Base-by-base conservation (phyloP, 2,329 filamentous ascomycete species). In the Fusarium verticillioides region DNA sequence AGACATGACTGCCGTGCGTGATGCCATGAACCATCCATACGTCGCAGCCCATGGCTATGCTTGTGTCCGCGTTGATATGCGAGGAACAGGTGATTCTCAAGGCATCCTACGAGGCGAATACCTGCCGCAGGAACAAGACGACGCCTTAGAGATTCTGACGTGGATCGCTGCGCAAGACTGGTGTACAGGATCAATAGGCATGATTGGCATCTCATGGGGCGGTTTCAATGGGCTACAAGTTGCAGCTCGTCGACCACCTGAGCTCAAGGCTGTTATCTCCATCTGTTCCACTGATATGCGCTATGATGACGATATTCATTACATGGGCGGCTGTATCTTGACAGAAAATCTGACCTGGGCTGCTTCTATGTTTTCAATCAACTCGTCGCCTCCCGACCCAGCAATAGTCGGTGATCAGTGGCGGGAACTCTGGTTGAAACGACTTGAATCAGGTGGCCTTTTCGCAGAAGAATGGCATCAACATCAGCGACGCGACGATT, bases 121-220 rank as follows among this genome's bases (percentile, higher is more conserved):
- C 7, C 28, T 65, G 4, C 40, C 23, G 1, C 62, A 65, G 4
- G 62, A 65, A 19, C 62, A 65, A 19, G 62, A 63, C 3, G 62
- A 65, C n/a, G 62, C 62, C 7, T 26, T 65, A 0, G 62, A 63
- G 5, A 21, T 65, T 7, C 4, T 65, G 16, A 40, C 30, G 10
- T 65, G 62, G 62, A 63, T 65, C 5, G 28, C 62, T 23, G 9
- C 34, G 9, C 62, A 65, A 2, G 16, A 26, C 1, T 65, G 62
- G 62, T 65, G 62, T 13, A 54, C 62, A 0, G 62, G 62, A 1
- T 65, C 62, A 2, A 65, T 65, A 28, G 62, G 62, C 34, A 65
- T 65, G 58, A 54, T 65, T 13, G 62, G 62, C 10, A 65, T 65
- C 4, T 65, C 62, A 1, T 65, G 62, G 62, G 62, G 62, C 9